A percentile compares a stretch with the other conserved stretches of the same genome.
phyloP scores from a whole-genome alignment of 1,284 basidiomycete genomes.

The Trichosporon sp. region DNA sequence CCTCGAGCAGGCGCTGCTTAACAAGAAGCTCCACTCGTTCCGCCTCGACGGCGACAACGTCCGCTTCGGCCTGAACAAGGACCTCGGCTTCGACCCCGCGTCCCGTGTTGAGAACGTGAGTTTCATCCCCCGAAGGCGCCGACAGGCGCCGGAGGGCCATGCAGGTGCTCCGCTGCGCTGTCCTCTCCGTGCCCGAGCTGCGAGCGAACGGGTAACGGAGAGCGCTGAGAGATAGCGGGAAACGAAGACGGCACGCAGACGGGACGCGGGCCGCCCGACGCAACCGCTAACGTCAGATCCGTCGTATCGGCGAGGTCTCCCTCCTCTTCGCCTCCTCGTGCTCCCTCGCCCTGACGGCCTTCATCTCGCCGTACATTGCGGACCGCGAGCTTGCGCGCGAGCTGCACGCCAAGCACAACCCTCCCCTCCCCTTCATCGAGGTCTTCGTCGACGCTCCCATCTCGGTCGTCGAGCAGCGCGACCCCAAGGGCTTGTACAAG shows the following conservation, averaged over 20 bases:
- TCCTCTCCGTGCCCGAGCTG: background rate
- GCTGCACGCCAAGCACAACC: slow-evolving; percentile 69
- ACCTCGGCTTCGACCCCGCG: slow-evolving; percentile 93
- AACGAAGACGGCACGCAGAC: no score
- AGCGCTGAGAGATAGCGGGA: no score
- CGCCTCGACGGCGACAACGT: slow-evolving; percentile 97
- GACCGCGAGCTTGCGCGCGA: slow-evolving; percentile 84
- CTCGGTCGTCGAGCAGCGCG: slow-evolving; percentile 81
- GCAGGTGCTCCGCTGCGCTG: background rate
- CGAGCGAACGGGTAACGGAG: no score
- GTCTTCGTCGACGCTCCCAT: slow-evolving; percentile 95
- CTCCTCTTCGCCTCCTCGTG: slow-evolving; percentile 89
- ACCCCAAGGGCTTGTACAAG: slow-evolving; percentile 98
- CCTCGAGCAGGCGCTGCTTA: slow-evolving; percentile 92
- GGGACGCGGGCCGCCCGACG: no score
- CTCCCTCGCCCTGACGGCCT: slow-evolving; percentile 87
- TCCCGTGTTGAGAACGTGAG: slow-evolving; percentile 86
- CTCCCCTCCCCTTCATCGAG: slow-evolving; percentile 78
- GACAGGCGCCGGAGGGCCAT: background rate
- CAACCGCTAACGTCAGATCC: slow-evolving; percentile 61
- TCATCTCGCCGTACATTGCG: slow-evolving; percentile 94
- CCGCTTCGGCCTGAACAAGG: slow-evolving; percentile 95
- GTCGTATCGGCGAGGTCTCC: slow-evolving; percentile 95
- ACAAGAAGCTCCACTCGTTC: slow-evolving; percentile 81
- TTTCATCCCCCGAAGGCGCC: slow-evolving; percentile 8